phyloP scores from a whole-genome alignment of 805 yeast genomes.

The Ogataea saltuana region DNA sequence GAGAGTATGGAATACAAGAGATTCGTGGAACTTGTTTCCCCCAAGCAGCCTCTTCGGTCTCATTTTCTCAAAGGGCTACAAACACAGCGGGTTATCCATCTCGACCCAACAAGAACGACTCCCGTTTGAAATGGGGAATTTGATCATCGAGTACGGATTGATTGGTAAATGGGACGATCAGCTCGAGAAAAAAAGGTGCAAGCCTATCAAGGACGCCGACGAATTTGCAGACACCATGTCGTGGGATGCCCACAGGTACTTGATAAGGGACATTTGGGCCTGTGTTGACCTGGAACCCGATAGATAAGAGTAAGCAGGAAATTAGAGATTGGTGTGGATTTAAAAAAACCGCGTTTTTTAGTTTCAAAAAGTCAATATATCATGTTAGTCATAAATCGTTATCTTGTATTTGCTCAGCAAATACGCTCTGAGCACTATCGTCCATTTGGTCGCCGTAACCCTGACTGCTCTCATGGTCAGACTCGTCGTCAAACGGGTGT shows the following conservation, averaged over 20 bases:
- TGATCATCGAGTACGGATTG: conserved; percentile 22
- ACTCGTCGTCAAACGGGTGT: conserved; percentile 21
- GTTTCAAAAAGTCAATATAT: background rate
- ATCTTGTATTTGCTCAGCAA: conserved; percentile 27
- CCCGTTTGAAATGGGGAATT: conserved; percentile 12
- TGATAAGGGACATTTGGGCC: conserved; percentile 25
- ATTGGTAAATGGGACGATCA: conserved; percentile 26
- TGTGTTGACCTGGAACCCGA: conserved; percentile 23
- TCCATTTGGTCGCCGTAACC: conserved; percentile 11
- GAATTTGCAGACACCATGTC: conserved; percentile 19
- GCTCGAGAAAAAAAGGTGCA: conserved; percentile 21
- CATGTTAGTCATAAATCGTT: conserved; percentile 18
- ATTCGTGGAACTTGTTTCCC: conserved; percentile 26
- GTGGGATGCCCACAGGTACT: conserved; percentile 21
- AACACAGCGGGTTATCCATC: conserved; percentile 25
- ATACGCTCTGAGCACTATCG: conserved; percentile 13
- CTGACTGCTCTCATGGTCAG: conserved; percentile 16
- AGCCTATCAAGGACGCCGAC: conserved; percentile 16
- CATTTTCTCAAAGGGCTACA: conserved; percentile 18
- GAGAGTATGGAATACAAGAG: conserved; percentile 27
- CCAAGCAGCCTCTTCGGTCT: conserved; percentile 16
- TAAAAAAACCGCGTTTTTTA: background rate
- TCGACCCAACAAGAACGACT: conserved; percentile 22
- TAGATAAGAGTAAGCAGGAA: background rate
- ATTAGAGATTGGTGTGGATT: conserved; percentile 2